A percentile compares a stretch with the other conserved stretches of the same genome.
Conservation (phyloP, 2,329 filamentous ascomycete species). For the Pyrenophora tritici-repentis region DNA sequence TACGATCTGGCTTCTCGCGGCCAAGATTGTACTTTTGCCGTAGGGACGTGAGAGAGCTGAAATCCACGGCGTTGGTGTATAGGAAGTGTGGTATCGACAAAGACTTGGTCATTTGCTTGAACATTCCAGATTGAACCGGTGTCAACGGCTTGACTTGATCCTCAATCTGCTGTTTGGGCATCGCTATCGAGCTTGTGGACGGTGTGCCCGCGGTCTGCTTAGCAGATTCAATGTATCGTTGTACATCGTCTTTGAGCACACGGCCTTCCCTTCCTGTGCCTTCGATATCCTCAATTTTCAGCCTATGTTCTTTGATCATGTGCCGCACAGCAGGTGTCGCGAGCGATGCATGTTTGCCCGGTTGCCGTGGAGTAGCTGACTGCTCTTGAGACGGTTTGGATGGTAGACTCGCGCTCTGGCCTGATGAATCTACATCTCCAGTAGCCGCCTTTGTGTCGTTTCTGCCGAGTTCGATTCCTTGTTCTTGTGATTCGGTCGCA, state of each 20-base stretch:
- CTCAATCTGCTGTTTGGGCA: conserved; percentile 40
- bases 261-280: conserved; percentile 91
- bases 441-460: conserved; percentile 41
- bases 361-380: conserved; percentile 36
- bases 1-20: conserved; percentile 53
- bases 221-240: conserved; percentile 44
- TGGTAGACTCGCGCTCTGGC: conserved; percentile 26
- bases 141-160: conserved; percentile 75
- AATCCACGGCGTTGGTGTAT: conserved; percentile 87
- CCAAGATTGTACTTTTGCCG: conserved; percentile 72
- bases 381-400: conserved; percentile 25
- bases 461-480: conserved; percentile 37
- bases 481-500: conserved; percentile 16
- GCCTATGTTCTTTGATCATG: conserved; percentile 75
- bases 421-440: conserved; percentile 19
- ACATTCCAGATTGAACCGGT: conserved; percentile 88
- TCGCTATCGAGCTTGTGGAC: conserved; percentile 32
- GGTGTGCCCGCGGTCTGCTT: conserved; percentile 30
- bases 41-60: conserved; percentile 73
- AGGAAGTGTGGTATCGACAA: conserved; percentile 93
- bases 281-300: conserved; percentile 77
- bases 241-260: conserved; percentile 90
- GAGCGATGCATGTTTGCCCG: conserved; percentile 71
- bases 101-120: conserved; percentile 94
- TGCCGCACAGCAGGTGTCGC: conserved; percentile 93